These are phyloP conservation scores for Wickerhamiella domercqiae DNA, from an alignment of 805 yeast species.

Conservation along the genomic window DNA sequence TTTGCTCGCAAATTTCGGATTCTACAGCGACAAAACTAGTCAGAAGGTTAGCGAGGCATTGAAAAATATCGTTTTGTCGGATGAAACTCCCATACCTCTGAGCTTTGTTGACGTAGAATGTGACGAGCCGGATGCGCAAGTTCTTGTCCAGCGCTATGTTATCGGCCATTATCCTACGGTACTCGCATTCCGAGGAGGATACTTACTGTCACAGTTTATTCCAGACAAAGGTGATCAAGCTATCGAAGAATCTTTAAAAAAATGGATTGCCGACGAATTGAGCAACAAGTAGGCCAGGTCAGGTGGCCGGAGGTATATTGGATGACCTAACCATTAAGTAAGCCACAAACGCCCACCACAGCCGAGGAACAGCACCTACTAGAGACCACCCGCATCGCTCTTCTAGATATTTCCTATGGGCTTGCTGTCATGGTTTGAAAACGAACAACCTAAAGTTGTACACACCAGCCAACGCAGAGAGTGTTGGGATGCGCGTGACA, in stretches of 20 bases:
- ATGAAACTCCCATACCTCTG: slow-evolving; percentile 33
- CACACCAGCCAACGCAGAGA: slow-evolving; percentile 37
- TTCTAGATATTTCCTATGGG: no score
- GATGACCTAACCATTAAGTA: no score
- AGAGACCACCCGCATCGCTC: no score
- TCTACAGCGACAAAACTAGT: slow-evolving; percentile 45
- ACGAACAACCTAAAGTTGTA: slow-evolving; percentile 28
- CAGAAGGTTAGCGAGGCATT: slow-evolving; percentile 49
- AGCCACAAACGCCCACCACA: no score
- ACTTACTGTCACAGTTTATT: slow-evolving; percentile 32
- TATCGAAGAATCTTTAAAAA: slow-evolving; percentile 20
- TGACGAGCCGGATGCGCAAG: slow-evolving; percentile 49
- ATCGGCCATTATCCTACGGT: slow-evolving; percentile 48
- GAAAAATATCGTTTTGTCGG: slow-evolving; percentile 34
- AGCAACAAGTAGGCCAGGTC: no score
- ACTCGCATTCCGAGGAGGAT: slow-evolving; percentile 50
- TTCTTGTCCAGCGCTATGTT: slow-evolving; percentile 40
- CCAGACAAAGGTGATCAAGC: slow-evolving; percentile 15
- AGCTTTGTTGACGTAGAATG: slow-evolving; percentile 58
- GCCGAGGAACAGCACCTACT: no score
- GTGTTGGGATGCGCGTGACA: slow-evolving; percentile 88
- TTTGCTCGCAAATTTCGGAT: slow-evolving; percentile 54
- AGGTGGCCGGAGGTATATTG: no score
- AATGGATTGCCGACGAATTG: slow-evolving; percentile 29
- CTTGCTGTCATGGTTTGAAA: slow-evolving; percentile 34